Evolutionary conservation across 2,329 filamentous ascomycete genomes (phyloP), one percentile per base, ranked within the genome.

Genomic region (Plectosphaerella plurivora): DNA sequence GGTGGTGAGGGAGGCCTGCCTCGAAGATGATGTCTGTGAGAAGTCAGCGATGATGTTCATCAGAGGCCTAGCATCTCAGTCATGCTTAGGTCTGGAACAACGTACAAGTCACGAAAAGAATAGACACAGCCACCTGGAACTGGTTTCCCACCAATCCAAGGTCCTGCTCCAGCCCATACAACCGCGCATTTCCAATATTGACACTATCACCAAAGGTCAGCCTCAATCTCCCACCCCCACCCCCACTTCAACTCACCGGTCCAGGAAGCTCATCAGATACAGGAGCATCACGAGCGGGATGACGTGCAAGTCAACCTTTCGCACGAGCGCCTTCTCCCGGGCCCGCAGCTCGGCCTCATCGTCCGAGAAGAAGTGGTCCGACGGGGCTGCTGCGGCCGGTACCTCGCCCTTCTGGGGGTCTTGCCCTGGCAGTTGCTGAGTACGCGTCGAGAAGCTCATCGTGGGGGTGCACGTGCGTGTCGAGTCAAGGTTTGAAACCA

Each of bases 241-340:
- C 8, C 22, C 8, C n/a, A 20, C 7, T 6, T 20, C 16, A 3
- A 46, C 44, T 25, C 11, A 46, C 44, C 44, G 22, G 25, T 50
- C 88, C 9, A 92, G 70, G 64, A 91, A 92, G 59, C 84, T 87
- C 59, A 91, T 83, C 14, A 91, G 75, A 64, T 93, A 93, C 15
- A 88, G 68, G 7, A 81, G 65, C 81, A 88, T 87, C 8, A 88
- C 73, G 18, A 88, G 71, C 3, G 86, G 86, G 14, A 89, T 76
- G 24, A 89, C 75, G 61, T 79, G 75, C 14, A 74, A 55, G 64
- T 89, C 87, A 33, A 89, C 68, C 66, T 87, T 89, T 51, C 81
- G 74, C 44, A 88, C 72, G 20, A 89, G 72, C 57, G 74, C 77
- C 59, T 72, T 74, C 68, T 88, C 75, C n/a, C 41, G 16, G n/a